Percentiles rank a stretch among this genome's conserved stretches.
Conservation (phyloP, 495 filamentous ascomycete species). For the Penicillium egyptiacum region DNA sequence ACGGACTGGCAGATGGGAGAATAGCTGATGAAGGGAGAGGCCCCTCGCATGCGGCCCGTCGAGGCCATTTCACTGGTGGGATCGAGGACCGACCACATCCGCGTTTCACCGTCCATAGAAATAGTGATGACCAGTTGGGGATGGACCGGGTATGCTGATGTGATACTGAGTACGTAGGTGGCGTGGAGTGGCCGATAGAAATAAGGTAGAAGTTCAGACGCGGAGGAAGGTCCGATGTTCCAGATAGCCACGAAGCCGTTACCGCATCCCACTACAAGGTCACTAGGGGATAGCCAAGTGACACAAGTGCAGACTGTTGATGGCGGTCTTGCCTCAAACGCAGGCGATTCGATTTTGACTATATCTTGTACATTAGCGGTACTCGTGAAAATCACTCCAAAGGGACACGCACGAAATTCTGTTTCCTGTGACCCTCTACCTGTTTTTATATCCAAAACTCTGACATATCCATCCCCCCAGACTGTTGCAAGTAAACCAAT, state of each 20-base stretch:
- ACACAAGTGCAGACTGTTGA: slow-evolving; percentile 58
- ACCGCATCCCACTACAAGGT: slow-evolving; percentile 62
- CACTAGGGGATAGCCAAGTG: slow-evolving; percentile 60
- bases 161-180: slow-evolving; percentile 59
- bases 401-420: slow-evolving; percentile 38
- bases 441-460: slow-evolving; percentile 57
- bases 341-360: slow-evolving; percentile 52
- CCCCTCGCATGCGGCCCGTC: slow-evolving; percentile 53
- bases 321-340: slow-evolving; percentile 52
- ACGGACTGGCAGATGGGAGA: slow-evolving; percentile 56
- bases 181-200: slow-evolving; percentile 58
- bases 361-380: slow-evolving; percentile 5
- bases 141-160: slow-evolving; percentile 58
- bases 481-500: slow-evolving; percentile 64
- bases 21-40: slow-evolving; percentile 51
- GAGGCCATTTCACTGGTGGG: slow-evolving; percentile 48
- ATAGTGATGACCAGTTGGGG: slow-evolving; percentile 56
- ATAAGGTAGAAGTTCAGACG: slow-evolving; percentile 42
- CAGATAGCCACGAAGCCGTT: slow-evolving; percentile 61
- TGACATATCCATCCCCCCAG: slow-evolving; percentile 60
- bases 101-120: slow-evolving; percentile 59
- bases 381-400: neutral
- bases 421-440: slow-evolving; percentile 30
- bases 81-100: slow-evolving; percentile 55
- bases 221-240: slow-evolving; percentile 45